Base-by-base conservation (phyloP, 1,284 basidiomycete species). In the Cryptococcus sp. region DNA sequence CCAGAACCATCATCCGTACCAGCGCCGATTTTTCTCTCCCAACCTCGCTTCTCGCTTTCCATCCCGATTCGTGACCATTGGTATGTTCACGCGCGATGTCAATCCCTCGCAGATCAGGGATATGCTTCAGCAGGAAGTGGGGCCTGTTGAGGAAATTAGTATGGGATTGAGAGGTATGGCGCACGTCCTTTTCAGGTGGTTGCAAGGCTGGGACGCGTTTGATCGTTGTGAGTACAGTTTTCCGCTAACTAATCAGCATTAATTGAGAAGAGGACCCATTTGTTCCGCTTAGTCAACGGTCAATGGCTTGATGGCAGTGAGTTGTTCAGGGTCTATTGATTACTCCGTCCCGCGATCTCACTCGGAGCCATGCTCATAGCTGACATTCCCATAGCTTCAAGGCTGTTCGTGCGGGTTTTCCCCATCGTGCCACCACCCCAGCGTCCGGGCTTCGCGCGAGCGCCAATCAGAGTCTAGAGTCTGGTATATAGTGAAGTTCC, bases 131-230 rank as follows among this genome's bases (percentile, higher is more conserved):
- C 50, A 46, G 16, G 44, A 39, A 3, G 26, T 55, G 4, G 54
- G 54, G 23, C 47, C 54, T 7, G 54, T 55, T 4, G 46, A 55
- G 40, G 46, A 49, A 16, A 23, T 55, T n/a, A 48, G 39, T 17
- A 49, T 55, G 45, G 54, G 50, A 22, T 43, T 23, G 47, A 40
- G 38, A 13, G 54, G 54, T 50, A 38, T 55, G 8, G 54, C 54
- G 17, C 48, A 47, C 26, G 47, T 55, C 19, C 38, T 46, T n/a
- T 40, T 55, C 25, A 34, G 43, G 23, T 43, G 46, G 25, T 49
- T 20, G 39, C 54, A 55, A 22, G 54, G 45, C 15, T 55, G 54
- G 54, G 54, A 55, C 16, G 47, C 44, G 13, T 55, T 23, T 22
- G 38, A 34, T 49, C 48, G 47, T 26, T 41, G 54, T 55, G 25